phyloP scores from a whole-genome alignment of 2,329 filamentous ascomycete species.

The Microsporum ferrugineum region DNA sequence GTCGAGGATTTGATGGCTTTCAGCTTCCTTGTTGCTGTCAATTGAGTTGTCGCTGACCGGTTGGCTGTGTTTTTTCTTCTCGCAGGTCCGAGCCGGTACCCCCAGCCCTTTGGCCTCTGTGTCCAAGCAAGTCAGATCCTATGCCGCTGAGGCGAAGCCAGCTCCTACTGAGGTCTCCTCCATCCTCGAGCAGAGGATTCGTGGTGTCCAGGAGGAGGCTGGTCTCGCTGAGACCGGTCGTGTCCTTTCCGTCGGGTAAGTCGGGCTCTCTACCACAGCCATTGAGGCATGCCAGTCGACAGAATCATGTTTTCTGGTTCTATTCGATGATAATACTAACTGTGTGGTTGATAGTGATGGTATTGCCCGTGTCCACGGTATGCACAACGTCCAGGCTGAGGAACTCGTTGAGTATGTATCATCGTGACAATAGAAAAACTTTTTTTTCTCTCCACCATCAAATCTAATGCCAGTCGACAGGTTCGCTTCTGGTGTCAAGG shows the following conservation, averaged over 20 bases:
- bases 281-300: not conserved
- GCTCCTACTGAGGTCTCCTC: slow-evolving; percentile 96
- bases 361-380: slow-evolving; percentile 99
- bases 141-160: slow-evolving; percentile 89
- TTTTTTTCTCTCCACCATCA: slow-evolving; percentile 19
- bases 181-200: slow-evolving; percentile 98
- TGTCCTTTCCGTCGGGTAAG: slow-evolving; percentile 94
- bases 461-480: slow-evolving; percentile 37
- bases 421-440: slow-evolving; percentile 12
- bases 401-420: slow-evolving; percentile 94
- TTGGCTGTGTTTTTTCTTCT: not conserved
- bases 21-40: not conserved
- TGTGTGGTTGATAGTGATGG: slow-evolving; percentile 62
- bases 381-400: slow-evolving; percentile 99
- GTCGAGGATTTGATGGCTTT: not conserved
- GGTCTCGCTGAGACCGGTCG: slow-evolving; percentile 95
- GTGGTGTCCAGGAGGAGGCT: slow-evolving; percentile 94
- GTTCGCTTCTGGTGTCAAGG: slow-evolving; percentile 99
- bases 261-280: not conserved
- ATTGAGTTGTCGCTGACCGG: not conserved
- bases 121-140: slow-evolving; percentile 66
- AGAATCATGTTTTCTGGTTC: not conserved
- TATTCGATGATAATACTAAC: not conserved
- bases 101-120: slow-evolving; percentile 63
- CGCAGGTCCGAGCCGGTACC: slow-evolving; percentile 72